Conservation (phyloP, 1,139 yeast genomes). For the Geotrichum carabidarum region DNA sequence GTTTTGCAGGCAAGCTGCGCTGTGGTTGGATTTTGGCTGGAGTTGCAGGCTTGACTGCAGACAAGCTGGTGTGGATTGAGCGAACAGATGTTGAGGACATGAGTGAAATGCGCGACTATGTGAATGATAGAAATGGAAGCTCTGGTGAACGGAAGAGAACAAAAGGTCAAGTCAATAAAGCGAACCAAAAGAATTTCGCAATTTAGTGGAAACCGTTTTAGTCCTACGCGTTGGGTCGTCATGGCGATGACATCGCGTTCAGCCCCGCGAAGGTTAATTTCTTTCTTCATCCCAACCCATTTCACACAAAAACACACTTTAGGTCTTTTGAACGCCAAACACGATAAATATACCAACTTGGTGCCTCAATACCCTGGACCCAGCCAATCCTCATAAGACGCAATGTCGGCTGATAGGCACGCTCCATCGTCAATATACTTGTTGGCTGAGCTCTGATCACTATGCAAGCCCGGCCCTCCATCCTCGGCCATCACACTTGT, state of each 20-base stretch:
- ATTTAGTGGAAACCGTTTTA: background rate
- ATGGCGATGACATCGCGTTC: constrained; percentile 4
- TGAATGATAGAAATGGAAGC: no score
- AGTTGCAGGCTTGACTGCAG: no score
- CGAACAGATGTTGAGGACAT: no score
- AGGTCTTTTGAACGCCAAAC: background rate
- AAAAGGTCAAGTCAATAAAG: background rate
- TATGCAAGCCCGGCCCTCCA: constrained; percentile 40
- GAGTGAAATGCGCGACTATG: no score
- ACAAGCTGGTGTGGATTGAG: no score
- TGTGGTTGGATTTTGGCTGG: no score
- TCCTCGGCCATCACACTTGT: constrained; percentile 59
- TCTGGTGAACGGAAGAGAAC: background rate
- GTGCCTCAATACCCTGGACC: background rate
- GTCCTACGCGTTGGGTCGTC: constrained; percentile 9
- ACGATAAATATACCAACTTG: background rate
- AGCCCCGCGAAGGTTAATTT: constrained; percentile 3
- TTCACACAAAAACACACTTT: background rate
- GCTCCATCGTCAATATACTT: background rate
- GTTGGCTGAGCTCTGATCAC: background rate
- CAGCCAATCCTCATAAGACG: background rate
- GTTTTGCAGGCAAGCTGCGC: no score
- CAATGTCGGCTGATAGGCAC: background rate
- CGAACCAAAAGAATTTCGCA: background rate
- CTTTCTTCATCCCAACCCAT: background rate